Evolutionary conservation across 1,284 basidiomycete genomes (phyloP), one percentile per base, ranked within the genome.

Genomic region (Papiliotrema flavescens): DNA sequence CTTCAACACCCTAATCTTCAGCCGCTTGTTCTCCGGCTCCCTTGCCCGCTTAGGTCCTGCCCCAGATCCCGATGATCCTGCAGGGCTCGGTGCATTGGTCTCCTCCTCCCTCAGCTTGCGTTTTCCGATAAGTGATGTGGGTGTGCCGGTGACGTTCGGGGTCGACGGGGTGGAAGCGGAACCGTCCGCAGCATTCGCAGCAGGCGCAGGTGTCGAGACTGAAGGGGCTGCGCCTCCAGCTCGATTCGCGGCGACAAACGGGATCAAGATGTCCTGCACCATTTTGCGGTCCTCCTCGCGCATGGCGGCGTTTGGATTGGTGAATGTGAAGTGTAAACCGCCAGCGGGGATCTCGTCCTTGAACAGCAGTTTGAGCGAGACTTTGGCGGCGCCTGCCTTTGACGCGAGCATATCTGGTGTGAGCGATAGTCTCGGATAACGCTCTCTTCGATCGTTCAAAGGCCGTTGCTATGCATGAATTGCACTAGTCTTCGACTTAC

Each of bases 1-100:
- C 61, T 89, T 71, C 36, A 96, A 80, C 2, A 97, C 88, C 56
- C 84, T 84, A 76, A 89, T 89, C 37, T 67, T 61, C 37, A 76
- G 53, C 35, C 53, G 59, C 56, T 90, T 82, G 35, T 91, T 76
- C 32, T 64, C 34, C 19, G 37, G 42, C 43, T 56, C 60, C 24
- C 49, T 53, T 13, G 47, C 55, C 13, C 49, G 55, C 47, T 53
- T 51, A 1, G 44, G 49, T 15, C 53, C 60, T 20, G 58, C 54
- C 23, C 56, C 37, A 32, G 20, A 35, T 15, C 51, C 47, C 2
- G 35, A 19, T 5, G 56, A 42, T 6, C 47, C 37, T 11, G 51
- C 55, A 14, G 49, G 56, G 20, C 49, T 49, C 11, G 54, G 46
- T 6, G 59, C 51, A n/a, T 41, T 32, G 20, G 22, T 53, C n/a